Percentiles rank a stretch among this genome's conserved stretches.
Evolutionary conservation across 2,329 filamentous ascomycete genomes (phyloP).

Genomic region (Cytospora paraplurivora): DNA sequence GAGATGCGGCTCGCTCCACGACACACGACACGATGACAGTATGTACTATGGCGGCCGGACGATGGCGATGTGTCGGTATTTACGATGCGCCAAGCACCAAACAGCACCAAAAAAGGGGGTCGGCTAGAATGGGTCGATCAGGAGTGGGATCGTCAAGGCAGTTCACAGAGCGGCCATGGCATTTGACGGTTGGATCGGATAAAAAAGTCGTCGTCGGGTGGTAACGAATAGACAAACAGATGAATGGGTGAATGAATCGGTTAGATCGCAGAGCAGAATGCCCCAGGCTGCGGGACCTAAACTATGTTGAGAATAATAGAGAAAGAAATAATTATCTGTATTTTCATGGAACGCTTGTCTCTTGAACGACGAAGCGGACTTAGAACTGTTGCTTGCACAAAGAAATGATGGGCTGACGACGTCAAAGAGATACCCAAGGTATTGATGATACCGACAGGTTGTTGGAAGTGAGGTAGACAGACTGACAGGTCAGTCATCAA

Average conservation of each 20-base stretch:
- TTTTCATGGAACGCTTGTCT: neutral
- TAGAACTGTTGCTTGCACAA: conserved; percentile 8
- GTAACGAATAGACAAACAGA: no score
- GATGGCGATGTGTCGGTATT: conserved; percentile 16
- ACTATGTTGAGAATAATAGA: conserved; percentile 20
- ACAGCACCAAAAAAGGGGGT: neutral
- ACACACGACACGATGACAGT: conserved; percentile 9
- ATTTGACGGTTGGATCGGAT: conserved; percentile 6
- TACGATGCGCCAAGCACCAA: conserved; percentile 21
- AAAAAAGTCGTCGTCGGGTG: conserved; percentile 1
- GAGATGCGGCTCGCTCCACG: conserved; percentile 7
- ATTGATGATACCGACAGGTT: neutral
- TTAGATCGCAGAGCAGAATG: conserved; percentile 10
- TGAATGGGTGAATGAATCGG: neutral
- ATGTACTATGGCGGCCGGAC: neutral
- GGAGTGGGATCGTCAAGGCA: conserved; percentile 13
- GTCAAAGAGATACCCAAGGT: neutral
- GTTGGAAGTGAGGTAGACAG: neutral
- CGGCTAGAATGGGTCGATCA: neutral
- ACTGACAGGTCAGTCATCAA: neutral
- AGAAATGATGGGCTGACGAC: conserved; percentile 18
- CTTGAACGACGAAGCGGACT: neutral
- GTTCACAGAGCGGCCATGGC: conserved; percentile 27
- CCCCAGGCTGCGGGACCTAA: conserved; percentile 17
- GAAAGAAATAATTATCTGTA: conserved; percentile 17